phyloP scores from a whole-genome alignment of 768 basidiomycete genomes.

The Trametes punicea region DNA sequence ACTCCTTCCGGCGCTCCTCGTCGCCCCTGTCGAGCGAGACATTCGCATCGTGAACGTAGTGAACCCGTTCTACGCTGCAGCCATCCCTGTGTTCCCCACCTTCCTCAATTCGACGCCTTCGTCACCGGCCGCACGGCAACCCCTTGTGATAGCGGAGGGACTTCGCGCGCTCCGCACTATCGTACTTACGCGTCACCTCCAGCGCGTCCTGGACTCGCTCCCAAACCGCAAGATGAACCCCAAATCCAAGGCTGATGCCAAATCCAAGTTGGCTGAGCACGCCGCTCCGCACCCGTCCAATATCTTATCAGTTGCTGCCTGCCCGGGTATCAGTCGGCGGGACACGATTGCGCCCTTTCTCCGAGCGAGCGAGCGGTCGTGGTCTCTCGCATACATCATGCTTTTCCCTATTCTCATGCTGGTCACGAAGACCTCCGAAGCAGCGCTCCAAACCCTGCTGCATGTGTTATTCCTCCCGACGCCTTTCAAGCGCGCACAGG shows the following conservation, averaged over 20 bases:
- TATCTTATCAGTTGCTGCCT: constrained; percentile 69
- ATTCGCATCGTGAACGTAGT: constrained; percentile 86
- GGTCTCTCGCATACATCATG: constrained; percentile 59
- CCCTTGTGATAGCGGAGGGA: constrained; percentile 56
- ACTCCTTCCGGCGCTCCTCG: constrained; percentile 74
- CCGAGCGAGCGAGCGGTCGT: constrained; percentile 38
- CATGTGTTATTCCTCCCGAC: constrained; percentile 82
- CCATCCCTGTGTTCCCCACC: constrained; percentile 43
- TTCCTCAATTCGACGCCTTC: constrained; percentile 28
- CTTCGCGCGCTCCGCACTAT: constrained; percentile 58
- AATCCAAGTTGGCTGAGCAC: neutral
- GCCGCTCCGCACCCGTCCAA: constrained; percentile 56
- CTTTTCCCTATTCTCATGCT: constrained; percentile 65
- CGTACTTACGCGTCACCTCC: constrained; percentile 73
- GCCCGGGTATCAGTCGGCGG: constrained; percentile 69
- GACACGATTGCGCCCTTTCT: constrained; percentile 63
- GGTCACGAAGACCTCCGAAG: constrained; percentile 61
- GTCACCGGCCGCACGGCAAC: constrained; percentile 11
- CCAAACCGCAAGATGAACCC: constrained; percentile 45
- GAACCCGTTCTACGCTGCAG: constrained; percentile 89
- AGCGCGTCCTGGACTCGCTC: constrained; percentile 80
- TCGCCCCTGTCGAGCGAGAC: constrained; percentile 83
- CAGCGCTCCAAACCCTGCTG: constrained; percentile 71
- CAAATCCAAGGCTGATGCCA: constrained; percentile 2
- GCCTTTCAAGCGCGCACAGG: constrained; percentile 54